phyloP scores from a whole-genome alignment of 169 alveolate species.

The Cryptosporidium felis region DNA sequence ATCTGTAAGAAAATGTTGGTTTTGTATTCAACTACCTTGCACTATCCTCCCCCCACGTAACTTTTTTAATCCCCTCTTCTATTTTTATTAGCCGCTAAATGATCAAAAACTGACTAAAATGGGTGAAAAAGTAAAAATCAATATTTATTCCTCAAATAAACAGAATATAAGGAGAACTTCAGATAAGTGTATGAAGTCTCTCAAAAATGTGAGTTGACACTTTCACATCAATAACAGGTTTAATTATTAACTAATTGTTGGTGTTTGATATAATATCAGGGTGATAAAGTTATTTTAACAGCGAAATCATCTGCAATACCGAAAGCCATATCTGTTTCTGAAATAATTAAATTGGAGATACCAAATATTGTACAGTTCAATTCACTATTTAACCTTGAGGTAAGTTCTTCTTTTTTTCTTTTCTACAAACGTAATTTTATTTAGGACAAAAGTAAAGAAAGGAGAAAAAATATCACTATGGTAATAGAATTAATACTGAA shows the following conservation, averaged over 20 bases:
- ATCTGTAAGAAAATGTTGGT: too few relatives aligned
- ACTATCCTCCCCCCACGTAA: neutral
- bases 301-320: slow-evolving; percentile 34
- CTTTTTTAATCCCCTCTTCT: neutral
- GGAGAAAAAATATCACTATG: slow-evolving; percentile 44
- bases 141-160: slow-evolving; percentile 33
- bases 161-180: slow-evolving; percentile 4
- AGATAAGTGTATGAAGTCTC: slow-evolving; percentile 2
- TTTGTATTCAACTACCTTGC: neutral
- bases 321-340: slow-evolving; percentile 47
- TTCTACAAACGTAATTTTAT: neutral
- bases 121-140: slow-evolving; percentile 13
- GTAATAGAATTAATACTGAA: neutral
- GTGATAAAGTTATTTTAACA: neutral
- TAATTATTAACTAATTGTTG: neutral
- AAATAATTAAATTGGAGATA: slow-evolving; percentile 4
- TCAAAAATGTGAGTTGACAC: slow-evolving; percentile 4
- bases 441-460: slow-evolving; percentile 34
- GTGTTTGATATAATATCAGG: neutral
- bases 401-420: neutral
- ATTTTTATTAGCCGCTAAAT: slow-evolving; percentile 3
- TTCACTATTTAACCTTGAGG: slow-evolving; percentile 10
- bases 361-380: neutral
- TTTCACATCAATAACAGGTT: neutral
- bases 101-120: slow-evolving; percentile 29